Evolutionary conservation across 2,329 filamentous ascomycete genomes (phyloP).

Genomic region (Ciborinia camelliae): DNA sequence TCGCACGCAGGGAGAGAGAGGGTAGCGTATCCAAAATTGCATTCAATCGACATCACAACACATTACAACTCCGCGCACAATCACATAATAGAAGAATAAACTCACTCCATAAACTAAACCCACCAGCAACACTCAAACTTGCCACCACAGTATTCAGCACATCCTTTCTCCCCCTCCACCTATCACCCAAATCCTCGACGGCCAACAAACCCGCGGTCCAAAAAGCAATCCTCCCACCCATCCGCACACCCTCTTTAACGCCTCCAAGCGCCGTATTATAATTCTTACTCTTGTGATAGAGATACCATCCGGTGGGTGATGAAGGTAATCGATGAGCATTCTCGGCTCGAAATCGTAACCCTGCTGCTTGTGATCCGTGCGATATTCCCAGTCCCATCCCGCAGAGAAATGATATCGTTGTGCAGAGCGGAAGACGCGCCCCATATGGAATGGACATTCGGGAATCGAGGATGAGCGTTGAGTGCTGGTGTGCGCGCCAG

Average conservation of each 20-base stretch:
- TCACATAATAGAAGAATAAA: conserved; percentile 3
- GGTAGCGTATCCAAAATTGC: background rate
- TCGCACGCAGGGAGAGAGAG: background rate
- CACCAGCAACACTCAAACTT: conserved; percentile 77
- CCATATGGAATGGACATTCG: conserved; percentile 61
- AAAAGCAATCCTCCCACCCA: conserved; percentile 66
- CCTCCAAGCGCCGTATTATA: conserved; percentile 80
- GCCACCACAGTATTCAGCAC: conserved; percentile 78
- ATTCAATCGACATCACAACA: background rate
- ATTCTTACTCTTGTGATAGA: conserved; percentile 99
- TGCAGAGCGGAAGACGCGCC: conserved; percentile 63
- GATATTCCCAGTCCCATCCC: conserved; percentile 68
- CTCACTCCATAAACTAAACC: conserved; percentile 84
- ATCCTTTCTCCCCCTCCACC: conserved; percentile 66
- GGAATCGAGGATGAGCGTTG: conserved; percentile 25
- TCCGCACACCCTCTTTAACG: conserved; percentile 71
- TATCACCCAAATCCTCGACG: conserved; percentile 82
- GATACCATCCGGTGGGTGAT: conserved; percentile 83
- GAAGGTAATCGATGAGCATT: conserved; percentile 91
- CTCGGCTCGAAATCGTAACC: conserved; percentile 86
- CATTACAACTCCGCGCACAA: background rate
- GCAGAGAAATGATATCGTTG: conserved; percentile 60
- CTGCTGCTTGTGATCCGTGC: conserved; percentile 69
- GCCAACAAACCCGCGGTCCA: conserved; percentile 76
- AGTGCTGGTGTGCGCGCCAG: background rate